Conservation (phyloP, 148 eudicot genomes). For the Diospyros kaki region DNA sequence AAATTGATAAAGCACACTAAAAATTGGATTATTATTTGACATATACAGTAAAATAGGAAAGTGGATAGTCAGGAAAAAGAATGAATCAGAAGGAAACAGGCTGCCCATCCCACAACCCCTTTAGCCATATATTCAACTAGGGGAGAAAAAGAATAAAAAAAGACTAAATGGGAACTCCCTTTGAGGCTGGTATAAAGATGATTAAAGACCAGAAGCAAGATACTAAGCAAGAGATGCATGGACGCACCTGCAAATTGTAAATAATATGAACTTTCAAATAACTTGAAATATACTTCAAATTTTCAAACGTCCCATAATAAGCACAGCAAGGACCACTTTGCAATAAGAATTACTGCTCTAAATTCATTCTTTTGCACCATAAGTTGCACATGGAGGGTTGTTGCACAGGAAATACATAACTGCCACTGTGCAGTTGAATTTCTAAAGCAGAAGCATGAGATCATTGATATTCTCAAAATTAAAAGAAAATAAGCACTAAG, state of each 20-base stretch:
- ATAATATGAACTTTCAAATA: neutral
- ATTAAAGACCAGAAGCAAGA: neutral
- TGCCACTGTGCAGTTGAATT: neutral
- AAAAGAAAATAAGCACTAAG: neutral
- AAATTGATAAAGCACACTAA: neutral
- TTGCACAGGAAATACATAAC: neutral
- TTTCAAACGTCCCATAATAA: neutral
- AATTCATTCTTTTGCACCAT: neutral
- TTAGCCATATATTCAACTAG: neutral
- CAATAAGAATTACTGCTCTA: neutral
- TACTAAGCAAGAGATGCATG: neutral
- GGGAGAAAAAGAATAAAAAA: neutral
- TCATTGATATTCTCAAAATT: neutral
- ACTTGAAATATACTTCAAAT: neutral
- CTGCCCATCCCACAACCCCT: neutral
- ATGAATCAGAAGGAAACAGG: neutral
- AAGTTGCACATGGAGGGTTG: neutral
- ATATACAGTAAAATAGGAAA: neutral
- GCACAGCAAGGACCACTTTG: neutral
- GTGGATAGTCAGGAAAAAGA: neutral
- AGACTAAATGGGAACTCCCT: neutral
- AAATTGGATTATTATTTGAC: neutral
- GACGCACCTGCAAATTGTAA: neutral
- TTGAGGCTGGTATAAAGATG: neutral
- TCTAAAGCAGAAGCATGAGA: neutral